Evolutionary conservation across 2,329 filamentous ascomycete genomes (phyloP).

Genomic region (Arthroderma sp.): DNA sequence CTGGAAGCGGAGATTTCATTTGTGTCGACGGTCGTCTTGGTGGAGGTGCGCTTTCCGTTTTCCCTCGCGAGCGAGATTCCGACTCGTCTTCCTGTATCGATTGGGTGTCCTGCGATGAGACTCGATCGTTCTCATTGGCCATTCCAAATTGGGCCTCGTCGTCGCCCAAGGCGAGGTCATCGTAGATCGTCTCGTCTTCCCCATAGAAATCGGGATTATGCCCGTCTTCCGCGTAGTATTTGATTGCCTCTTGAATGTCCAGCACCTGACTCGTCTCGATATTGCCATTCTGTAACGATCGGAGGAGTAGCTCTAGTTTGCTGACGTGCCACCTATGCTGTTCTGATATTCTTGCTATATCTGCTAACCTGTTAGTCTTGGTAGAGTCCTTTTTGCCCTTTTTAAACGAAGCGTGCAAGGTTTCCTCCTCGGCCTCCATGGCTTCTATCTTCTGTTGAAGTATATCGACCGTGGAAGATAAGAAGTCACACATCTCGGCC

Average conservation of each 20-base stretch:
- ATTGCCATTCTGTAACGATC: slow-evolving; percentile 82
- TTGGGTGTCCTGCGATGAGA: slow-evolving; percentile 90
- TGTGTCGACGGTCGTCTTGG: slow-evolving; percentile 69
- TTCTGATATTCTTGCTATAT: slow-evolving; percentile 73
- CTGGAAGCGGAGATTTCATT: slow-evolving; percentile 86
- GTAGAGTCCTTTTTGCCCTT: slow-evolving; percentile 79
- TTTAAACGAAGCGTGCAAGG: slow-evolving; percentile 77
- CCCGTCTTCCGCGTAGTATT: slow-evolving; percentile 87
- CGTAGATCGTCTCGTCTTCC: slow-evolving; percentile 89
- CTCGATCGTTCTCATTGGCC: slow-evolving; percentile 63
- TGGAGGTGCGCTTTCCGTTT: slow-evolving; percentile 46
- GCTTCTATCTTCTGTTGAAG: slow-evolving; percentile 87
- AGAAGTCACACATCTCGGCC: slow-evolving; percentile 72
- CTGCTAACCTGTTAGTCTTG: slow-evolving; percentile 77
- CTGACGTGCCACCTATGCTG: slow-evolving; percentile 93
- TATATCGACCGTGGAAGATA: slow-evolving; percentile 77
- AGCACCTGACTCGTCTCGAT: slow-evolving; percentile 78
- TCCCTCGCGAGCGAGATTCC: slow-evolving; percentile 48
- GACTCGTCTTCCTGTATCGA: slow-evolving; percentile 82
- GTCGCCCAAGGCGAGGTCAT: slow-evolving; percentile 82
- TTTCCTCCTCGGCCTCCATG: slow-evolving; percentile 79
- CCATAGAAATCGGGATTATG: slow-evolving; percentile 72
- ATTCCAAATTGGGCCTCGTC: slow-evolving; percentile 84
- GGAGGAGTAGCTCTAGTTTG: slow-evolving; percentile 79
- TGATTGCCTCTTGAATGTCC: slow-evolving; percentile 81